Evolutionary conservation across 139 green algal genomes (phyloP).

Genomic region (Chlamydomonas incerta): DNA sequence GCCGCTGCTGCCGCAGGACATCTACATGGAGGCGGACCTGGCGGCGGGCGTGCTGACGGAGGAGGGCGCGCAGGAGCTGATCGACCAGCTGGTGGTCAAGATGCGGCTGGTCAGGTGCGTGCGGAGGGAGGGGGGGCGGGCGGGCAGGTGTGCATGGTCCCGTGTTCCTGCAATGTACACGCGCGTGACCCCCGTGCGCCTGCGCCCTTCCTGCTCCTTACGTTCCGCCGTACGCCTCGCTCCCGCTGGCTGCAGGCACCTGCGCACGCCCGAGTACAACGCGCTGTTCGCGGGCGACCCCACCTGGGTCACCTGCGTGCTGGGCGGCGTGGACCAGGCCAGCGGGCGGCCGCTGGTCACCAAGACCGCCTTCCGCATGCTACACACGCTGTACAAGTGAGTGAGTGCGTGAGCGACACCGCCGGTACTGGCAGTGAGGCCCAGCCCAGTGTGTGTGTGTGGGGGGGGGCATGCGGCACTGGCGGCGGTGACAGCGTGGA

Average conservation of each 20-base stretch:
- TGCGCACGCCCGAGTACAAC: constrained; percentile 87
- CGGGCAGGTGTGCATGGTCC: too few species aligned
- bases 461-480: too few species aligned
- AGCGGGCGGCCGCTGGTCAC: constrained; percentile 73
- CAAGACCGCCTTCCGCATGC: constrained; percentile 76
- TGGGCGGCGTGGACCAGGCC: constrained; percentile 65
- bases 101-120: constrained; percentile 58
- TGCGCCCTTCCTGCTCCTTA: too few species aligned
- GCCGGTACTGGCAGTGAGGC: too few species aligned
- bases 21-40: constrained; percentile 75
- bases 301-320: constrained; percentile 79
- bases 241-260: constrained; percentile 64
- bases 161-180: too few species aligned
- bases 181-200: too few species aligned
- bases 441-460: too few species aligned
- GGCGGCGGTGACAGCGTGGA: neutral
- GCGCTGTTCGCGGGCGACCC: constrained; percentile 83
- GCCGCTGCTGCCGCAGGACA: too few species aligned
- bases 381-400: constrained; percentile 83
- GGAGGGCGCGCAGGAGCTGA: constrained; percentile 62
- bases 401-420: neutral
- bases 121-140: too few species aligned
- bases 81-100: constrained; percentile 78
- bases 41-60: constrained; percentile 60
- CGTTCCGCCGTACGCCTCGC: too few species aligned